Base-by-base conservation (phyloP, 352 stramenopile genomes). In the Achlya hypogyna region DNA sequence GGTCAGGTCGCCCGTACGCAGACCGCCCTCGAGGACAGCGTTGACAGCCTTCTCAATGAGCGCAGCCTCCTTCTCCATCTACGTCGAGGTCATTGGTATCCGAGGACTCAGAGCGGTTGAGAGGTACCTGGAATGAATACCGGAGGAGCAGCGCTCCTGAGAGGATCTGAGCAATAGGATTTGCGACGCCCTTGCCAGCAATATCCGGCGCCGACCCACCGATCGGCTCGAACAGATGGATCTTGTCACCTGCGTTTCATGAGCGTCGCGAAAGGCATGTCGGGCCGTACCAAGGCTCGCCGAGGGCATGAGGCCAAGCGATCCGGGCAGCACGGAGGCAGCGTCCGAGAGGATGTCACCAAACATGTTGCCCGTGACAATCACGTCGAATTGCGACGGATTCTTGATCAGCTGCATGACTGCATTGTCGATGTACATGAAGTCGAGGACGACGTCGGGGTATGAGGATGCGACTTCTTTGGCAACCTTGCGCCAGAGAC, bases 371-470 rank as follows among this genome's bases (percentile, higher is more conserved):
- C 96, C 96, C 34, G 91, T 98, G 34, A 98, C 96, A 74, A 99
- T 98, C 49, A 98, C 97, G 75, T 99, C 97, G 71, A 99, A 99
- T 82, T 99, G 96, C 67, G 96, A 98, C 34, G 97, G 97, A 75
- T 91, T 98, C 71, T 96, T 87, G 73, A 99, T 99, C 32, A 99
- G 74, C 76, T 98, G 93, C 96, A 99, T 99, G 65, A 98, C 96
- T 31, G 95, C 96, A 76, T 99, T 99, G 77, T 99, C 97, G 51
- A 99, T 96, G 81, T 99, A 91, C 96, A 99, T 98, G 78, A 98
- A 98, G 63, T 96, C 96, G 49, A 98, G 78, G 71, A 96, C 78
- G 10, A 99, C 89, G 28, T 98, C 81, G 1, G 92, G 83, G 78
- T 97, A 98, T 51, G 97, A 83, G 62, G 88, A 83, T 20, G 89